Evolutionary conservation across 2,329 filamentous ascomycete species (phyloP), one percentile per base, ranked within the genome.

Genomic region (Penicillium sp.): DNA sequence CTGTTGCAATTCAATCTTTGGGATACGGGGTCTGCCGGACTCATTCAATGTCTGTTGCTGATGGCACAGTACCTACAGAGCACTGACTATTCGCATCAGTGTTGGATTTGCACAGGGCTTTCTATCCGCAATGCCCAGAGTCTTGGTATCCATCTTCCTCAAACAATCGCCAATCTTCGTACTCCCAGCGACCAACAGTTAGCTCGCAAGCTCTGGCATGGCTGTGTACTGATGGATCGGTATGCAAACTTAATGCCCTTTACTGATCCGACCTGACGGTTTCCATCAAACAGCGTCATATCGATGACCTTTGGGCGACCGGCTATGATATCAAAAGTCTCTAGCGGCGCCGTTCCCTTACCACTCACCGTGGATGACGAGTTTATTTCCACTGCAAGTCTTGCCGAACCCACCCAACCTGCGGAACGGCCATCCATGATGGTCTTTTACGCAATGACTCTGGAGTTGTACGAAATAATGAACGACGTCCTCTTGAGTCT

Each of bases 11-110:
- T 81, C 44, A 77, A 75, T 16, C 63, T 77, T 1, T 81, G 79
- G 75, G 73, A 80, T 11, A 69, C 74, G 0, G 77, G 76, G 0
- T 82, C 79, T 0, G 63, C 79, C 0, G 78, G 77, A 44, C 56
- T 80, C 1, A 77, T 83, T 1, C 81, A 83, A 61, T 81, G 77
- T 46, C 67, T 82, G 0, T 65, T 83, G 0, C 68, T 83, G 5
- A 79, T 80, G 59, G 78, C 77, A 11, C 80, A 81, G 46, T 83
- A 82, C 58, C 66, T 82, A 0, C 81, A 82, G 44, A 80, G 81
- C 47, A 82, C 81, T 0, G 76, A 80, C 13, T 76, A 76, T 6
- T 76, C 78, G 0, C 78, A 82, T 58, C 77, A 81, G 57, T 82
- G 79, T 1, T 83, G 81, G 81, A 81, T 82, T 68, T 75, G 79